Conservation (phyloP, 441 rosid species). For the Lepidium campestre region DNA sequence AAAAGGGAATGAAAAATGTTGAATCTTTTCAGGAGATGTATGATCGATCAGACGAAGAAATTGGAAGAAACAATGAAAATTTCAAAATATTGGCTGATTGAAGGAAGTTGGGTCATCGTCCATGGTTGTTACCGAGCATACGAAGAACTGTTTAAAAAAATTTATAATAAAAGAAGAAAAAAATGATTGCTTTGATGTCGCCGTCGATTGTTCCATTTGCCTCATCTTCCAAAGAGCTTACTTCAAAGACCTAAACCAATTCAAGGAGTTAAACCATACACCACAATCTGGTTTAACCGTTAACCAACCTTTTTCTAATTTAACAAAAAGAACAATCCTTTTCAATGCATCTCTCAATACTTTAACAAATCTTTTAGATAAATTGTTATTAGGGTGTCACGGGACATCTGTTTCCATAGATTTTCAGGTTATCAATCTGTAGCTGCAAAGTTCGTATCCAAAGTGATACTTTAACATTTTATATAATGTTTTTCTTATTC, state of each 20-base stretch:
- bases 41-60: constrained; percentile 13
- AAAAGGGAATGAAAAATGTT: constrained; percentile 1
- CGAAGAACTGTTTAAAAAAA: no score
- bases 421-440: neutral
- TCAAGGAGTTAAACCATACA: neutral
- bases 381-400: neutral
- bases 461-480: neutral
- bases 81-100: constrained; percentile 17
- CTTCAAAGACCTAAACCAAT: neutral
- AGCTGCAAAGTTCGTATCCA: neutral
- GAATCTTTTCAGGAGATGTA: constrained; percentile 6
- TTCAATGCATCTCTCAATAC: neutral
- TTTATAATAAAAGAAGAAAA: neutral
- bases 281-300: neutral
- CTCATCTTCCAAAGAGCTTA: neutral
- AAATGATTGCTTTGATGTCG: constrained; percentile 20
- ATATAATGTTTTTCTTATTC: neutral
- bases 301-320: neutral
- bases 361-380: neutral
- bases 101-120: constrained; percentile 4
- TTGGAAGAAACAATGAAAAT: neutral
- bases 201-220: constrained; percentile 1
- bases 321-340: neutral
- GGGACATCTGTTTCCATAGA: neutral
- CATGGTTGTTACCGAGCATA: constrained; percentile 2